Evolutionary conservation across 257 asterid species (phyloP).

Genomic region (Nicotiana knightiana): DNA sequence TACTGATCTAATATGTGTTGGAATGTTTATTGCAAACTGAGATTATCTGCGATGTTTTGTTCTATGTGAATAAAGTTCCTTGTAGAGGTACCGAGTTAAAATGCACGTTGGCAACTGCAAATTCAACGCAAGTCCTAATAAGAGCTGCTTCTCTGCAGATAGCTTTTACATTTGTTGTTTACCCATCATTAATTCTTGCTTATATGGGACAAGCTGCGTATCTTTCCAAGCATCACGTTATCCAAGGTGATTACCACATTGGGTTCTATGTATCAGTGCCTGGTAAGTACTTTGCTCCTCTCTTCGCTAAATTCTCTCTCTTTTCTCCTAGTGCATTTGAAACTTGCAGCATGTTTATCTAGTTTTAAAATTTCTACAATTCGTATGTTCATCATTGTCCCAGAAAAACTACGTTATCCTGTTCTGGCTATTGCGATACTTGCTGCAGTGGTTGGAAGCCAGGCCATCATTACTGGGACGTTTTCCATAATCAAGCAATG

Average conservation of each 20-base stretch:
- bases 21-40: neutral
- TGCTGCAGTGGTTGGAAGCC: conserved; percentile 98
- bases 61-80: neutral
- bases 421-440: conserved; percentile 94
- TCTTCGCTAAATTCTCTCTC: neutral
- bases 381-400: neutral
- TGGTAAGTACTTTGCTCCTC: conserved; percentile 31
- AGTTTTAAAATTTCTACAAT: neutral
- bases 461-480: conserved; percentile 89
- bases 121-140: neutral
- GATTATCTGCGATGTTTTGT: neutral
- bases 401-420: conserved; percentile 81
- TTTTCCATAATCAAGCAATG: conserved; percentile 95
- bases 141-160: conserved; percentile 37
- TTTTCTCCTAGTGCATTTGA: neutral
- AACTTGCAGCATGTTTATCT: neutral
- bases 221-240: conserved; percentile 78
- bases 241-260: conserved; percentile 57
- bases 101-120: neutral
- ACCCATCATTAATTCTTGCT: conserved; percentile 90
- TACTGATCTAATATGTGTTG: neutral
- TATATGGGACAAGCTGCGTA: conserved; percentile 99
- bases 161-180: conserved; percentile 81
- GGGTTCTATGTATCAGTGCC: conserved; percentile 96
- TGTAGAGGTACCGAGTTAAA: neutral